Evolutionary conservation across 2,329 filamentous ascomycete species (phyloP), one percentile per base, ranked within the genome.

Genomic region (Aaosphaeria pasadenensis): DNA sequence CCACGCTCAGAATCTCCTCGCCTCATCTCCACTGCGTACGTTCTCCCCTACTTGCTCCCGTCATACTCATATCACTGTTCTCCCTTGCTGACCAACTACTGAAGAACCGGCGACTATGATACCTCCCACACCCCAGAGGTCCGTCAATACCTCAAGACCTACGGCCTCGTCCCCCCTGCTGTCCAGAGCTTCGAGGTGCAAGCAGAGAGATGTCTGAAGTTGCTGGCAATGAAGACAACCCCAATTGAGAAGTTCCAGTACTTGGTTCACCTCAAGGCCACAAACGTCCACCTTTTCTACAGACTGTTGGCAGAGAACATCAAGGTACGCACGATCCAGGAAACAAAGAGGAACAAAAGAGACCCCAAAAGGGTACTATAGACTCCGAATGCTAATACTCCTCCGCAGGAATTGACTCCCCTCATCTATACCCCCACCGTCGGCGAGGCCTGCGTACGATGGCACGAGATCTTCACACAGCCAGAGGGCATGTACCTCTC

Each of bases 401-500:
- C 17, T 31, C 5, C 4, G 11, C 78, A 86, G 74, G 87, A 91
- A 62, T 76, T 92, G 58, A 91, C 90, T 74, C 89, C 89, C 43
- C 77, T 92, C 56, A 89, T 94, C 62, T 94, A 94, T 76, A 94
- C 89, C 13, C 89, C 89, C 41, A 91, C 88, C 64, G 91, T 99
- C 62, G 94, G 94, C 63, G 92, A 97, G 70, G 94, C 95, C 58
- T 99, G 94, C 77, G 79, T 96, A 69, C 87, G 92, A 74, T 99
- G 95, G 83, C 96, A 91, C 36, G 90, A 92, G 63, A 84, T 97
- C 61, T 97, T 95, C 78, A 95, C 91, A 51, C 88, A 91, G 59
- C 91, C 94, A 24, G 94, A 97, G 79, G 91, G 83, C 56, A 82
- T 97, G 73, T 99, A 97, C 77, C 88, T 99, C 56, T 96, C 91